phyloP scores from a whole-genome alignment of 75 land plant species.

The Sequoia sempervirens region DNA sequence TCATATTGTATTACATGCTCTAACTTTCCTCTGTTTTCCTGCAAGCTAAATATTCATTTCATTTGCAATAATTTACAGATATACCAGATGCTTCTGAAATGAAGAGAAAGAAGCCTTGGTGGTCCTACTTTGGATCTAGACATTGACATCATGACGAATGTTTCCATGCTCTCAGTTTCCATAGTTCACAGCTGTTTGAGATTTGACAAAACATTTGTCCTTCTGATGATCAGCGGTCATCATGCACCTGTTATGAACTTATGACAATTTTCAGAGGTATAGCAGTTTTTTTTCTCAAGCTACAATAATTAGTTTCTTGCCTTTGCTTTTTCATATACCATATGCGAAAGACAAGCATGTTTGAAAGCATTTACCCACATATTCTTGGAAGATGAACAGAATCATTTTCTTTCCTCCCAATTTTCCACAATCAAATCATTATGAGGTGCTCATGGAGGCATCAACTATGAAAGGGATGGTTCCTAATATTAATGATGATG shows the following conservation, averaged over 20 bases:
- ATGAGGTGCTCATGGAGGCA: neutral
- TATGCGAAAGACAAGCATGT: neutral
- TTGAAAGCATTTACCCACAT: neutral
- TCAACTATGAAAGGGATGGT: neutral
- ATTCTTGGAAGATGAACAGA: neutral
- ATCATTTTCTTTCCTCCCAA: neutral
- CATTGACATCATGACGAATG: neutral
- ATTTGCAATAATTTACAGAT: constrained; percentile 3
- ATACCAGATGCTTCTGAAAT: neutral
- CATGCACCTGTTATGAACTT: neutral
- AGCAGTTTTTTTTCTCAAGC: neutral
- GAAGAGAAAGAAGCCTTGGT: constrained; percentile 12
- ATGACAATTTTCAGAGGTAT: neutral
- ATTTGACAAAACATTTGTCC: constrained; percentile 2
- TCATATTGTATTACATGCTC: neutral
- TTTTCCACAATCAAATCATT: neutral
- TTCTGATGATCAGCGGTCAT: neutral
- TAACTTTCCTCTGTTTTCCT: neutral
- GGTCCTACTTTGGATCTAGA: constrained; percentile 2
- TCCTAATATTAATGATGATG: neutral
- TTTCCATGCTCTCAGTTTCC: neutral
- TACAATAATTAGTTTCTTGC: neutral
- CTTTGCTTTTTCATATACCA: neutral
- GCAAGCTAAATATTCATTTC: neutral
- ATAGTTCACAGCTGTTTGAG: neutral